Evolutionary conservation across 441 rosid genomes (phyloP).

Genomic region (Erodium trifolium): DNA sequence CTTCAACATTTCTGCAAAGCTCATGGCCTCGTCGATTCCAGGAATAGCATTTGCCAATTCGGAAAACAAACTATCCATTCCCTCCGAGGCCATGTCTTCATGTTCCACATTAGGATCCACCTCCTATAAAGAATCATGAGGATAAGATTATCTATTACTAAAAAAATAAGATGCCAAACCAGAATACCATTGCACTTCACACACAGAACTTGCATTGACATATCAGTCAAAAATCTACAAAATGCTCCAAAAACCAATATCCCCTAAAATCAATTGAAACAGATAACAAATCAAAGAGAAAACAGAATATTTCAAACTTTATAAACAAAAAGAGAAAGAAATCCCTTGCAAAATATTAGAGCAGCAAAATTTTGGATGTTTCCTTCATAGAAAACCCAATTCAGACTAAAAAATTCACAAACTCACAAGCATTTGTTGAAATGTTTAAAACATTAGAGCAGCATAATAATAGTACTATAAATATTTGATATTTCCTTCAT

Average conservation of each 20-base stretch:
- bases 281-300: neutral
- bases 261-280: neutral
- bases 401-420: neutral
- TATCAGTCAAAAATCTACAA: neutral
- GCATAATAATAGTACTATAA: too few species aligned
- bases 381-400: neutral
- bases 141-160: neutral
- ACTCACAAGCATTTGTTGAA: neutral
- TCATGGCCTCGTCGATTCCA: conserved; percentile 98
- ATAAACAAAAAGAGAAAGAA: too few species aligned
- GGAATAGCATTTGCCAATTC: conserved; percentile 96
- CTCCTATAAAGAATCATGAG: conserved; percentile 37
- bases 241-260: neutral
- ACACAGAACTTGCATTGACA: neutral
- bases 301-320: neutral
- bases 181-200: neutral
- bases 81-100: conserved; percentile 62
- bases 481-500: too few species aligned
- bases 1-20: conserved; percentile 98
- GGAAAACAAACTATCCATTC: conserved; percentile 82
- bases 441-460: too few species aligned
- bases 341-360: neutral
- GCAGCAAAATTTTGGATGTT: neutral
- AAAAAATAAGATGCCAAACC: neutral
- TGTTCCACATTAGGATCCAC: conserved; percentile 95